Conservation (phyloP, 179 eudicot species). For the Spinacia oleracea region DNA sequence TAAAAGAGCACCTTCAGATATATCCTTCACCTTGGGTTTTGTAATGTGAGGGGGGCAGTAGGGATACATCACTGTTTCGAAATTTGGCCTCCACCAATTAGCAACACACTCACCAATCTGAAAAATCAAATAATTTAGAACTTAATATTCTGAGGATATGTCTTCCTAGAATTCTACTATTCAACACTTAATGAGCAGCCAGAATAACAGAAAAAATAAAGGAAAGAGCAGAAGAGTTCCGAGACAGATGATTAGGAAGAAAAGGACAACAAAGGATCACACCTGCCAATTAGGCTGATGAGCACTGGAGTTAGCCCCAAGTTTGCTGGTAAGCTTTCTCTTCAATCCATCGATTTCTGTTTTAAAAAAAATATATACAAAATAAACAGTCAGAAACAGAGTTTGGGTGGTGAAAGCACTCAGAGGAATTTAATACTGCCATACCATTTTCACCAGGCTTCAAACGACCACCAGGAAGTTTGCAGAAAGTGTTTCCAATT, state of each 20-base stretch:
- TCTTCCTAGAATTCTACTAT: neutral
- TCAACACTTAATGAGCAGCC: neutral
- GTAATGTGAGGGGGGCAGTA: constrained; percentile 94
- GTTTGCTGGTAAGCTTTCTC: constrained; percentile 84
- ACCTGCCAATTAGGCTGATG: constrained; percentile 95
- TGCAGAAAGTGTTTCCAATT: constrained; percentile 92
- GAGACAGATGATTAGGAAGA: neutral
- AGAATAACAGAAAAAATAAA: neutral
- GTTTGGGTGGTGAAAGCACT: neutral
- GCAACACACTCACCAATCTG: constrained; percentile 98
- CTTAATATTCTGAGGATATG: neutral
- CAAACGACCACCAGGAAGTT: constrained; percentile 96
- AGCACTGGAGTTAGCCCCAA: constrained; percentile 66
- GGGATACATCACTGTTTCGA: constrained; percentile 86
- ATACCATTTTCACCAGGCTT: constrained; percentile 96
- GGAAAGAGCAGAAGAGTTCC: neutral
- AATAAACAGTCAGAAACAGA: neutral
- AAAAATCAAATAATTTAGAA: constrained; percentile 18
- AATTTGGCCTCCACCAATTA: constrained; percentile 95
- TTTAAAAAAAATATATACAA: neutral
- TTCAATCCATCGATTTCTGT: constrained; percentile 85
- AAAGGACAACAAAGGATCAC: constrained; percentile 2
- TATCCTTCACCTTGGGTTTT: constrained; percentile 73
- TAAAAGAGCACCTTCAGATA: neutral
- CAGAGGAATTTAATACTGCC: constrained; percentile 5